A percentile compares a stretch with the other conserved stretches of the same genome.
These are phyloP conservation scores for Phoma sp. DNA, from an alignment of 2,329 filamentous ascomycete genomes.

Conservation along the genomic window DNA sequence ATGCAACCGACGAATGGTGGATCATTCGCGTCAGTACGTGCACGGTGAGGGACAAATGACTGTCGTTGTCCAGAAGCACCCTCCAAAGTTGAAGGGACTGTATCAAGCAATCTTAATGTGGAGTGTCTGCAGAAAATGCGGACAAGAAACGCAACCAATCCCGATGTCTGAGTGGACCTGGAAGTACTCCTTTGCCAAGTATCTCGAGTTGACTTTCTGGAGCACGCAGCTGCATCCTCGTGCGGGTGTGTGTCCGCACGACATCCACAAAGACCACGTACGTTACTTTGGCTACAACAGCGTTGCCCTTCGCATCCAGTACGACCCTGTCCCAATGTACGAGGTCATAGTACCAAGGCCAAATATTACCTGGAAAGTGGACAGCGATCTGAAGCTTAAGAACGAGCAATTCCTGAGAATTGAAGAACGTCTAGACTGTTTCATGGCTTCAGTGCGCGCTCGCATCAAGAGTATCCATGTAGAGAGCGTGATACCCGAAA, in stretches of 20 bases:
- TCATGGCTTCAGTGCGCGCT: conserved; percentile 85
- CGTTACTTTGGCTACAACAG: conserved; percentile 91
- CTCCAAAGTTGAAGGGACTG: conserved; percentile 69
- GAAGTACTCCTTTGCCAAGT: conserved; percentile 99
- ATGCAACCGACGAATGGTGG: conserved; percentile 86
- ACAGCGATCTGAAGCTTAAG: conserved; percentile 88
- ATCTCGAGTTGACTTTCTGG: conserved; percentile 97
- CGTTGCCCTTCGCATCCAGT: conserved; percentile 86
- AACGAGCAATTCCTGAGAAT: conserved; percentile 87
- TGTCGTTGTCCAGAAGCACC: conserved; percentile 81
- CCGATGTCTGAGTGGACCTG: conserved; percentile 94
- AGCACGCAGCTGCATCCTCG: conserved; percentile 80
- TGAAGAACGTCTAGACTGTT: conserved; percentile 82
- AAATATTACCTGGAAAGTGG: conserved; percentile 96
- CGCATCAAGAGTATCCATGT: conserved; percentile 88
- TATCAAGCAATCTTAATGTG: conserved; percentile 91
- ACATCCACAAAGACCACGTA: conserved; percentile 90
- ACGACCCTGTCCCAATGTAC: conserved; percentile 88
- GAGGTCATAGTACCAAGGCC: conserved; percentile 93
- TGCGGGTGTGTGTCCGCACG: conserved; percentile 82
- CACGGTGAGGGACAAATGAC: conserved; percentile 95
- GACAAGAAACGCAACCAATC: conserved; percentile 86
- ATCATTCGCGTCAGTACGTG: conserved; percentile 96
- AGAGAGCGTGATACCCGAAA: conserved; percentile 88
- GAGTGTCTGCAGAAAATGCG: conserved; percentile 93